Evolutionary conservation across 1,139 yeast species (phyloP).

Genomic region (Blastobotrys persicus): DNA sequence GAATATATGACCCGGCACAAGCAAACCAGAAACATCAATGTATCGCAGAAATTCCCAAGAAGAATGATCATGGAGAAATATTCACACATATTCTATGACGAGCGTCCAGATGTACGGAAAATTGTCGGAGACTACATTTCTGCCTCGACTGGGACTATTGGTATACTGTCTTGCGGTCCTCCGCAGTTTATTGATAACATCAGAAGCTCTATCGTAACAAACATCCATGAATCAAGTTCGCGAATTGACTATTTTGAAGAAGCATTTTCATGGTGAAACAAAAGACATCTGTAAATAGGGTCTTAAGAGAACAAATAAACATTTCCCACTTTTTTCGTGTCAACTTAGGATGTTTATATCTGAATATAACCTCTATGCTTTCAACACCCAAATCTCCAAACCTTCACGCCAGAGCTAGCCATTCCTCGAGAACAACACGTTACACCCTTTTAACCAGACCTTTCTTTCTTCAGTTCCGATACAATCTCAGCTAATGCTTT

Average conservation of each 20-base stretch:
- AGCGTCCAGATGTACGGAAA: slow-evolving; percentile 45
- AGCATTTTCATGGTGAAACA: slow-evolving; percentile 36
- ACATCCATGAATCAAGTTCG: slow-evolving; percentile 27
- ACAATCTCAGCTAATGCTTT: slow-evolving; percentile 28
- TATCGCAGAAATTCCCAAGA: not conserved
- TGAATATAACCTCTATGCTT: too few relatives aligned
- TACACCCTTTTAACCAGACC: not conserved
- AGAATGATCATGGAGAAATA: slow-evolving; percentile 1
- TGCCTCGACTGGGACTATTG: slow-evolving; percentile 36
- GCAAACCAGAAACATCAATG: not conserved
- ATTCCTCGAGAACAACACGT: not conserved
- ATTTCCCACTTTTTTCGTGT: too few relatives aligned
- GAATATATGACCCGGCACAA: slow-evolving; percentile 14
- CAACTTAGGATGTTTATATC: too few relatives aligned
- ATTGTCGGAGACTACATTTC: slow-evolving; percentile 41
- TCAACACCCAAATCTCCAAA: too few relatives aligned
- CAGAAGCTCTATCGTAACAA: slow-evolving; percentile 34
- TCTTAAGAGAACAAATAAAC: too few relatives aligned
- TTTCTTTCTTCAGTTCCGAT: not conserved
- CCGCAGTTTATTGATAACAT: slow-evolving; percentile 40
- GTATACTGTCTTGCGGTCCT: slow-evolving; percentile 48
- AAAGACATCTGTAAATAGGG: too few relatives aligned
- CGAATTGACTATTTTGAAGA: slow-evolving; percentile 40
- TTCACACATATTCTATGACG: slow-evolving; percentile 30
- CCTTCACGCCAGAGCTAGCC: not conserved